phyloP scores from a whole-genome alignment of 768 basidiomycete genomes.

The Lentinula detonsa region DNA sequence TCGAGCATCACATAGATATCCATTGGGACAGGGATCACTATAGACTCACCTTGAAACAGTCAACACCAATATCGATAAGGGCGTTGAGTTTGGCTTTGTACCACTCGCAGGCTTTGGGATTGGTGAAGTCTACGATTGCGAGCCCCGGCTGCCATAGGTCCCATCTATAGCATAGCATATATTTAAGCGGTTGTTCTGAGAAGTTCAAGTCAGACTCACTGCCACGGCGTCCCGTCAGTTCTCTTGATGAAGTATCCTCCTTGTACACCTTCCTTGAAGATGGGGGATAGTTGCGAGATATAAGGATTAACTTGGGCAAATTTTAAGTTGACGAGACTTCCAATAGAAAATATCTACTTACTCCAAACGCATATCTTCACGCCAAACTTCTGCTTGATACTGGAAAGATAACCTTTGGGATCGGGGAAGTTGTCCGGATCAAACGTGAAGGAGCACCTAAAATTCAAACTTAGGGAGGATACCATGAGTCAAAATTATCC shows the following conservation, averaged over 20 bases:
- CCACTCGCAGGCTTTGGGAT: slow-evolving; percentile 51
- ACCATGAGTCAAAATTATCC: not conserved
- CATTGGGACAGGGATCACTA: not conserved
- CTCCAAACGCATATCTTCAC: slow-evolving; percentile 76
- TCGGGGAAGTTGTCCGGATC: slow-evolving; percentile 75
- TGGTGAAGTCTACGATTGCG: slow-evolving; percentile 58
- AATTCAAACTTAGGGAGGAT: slow-evolving; percentile 12
- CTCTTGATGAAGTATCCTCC: slow-evolving; percentile 70
- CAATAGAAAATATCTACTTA: slow-evolving; percentile 17
- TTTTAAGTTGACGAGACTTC: not conserved
- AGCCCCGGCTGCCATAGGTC: slow-evolving; percentile 63
- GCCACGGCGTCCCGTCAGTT: slow-evolving; percentile 61
- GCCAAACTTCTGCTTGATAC: slow-evolving; percentile 55
- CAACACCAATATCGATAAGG: slow-evolving; percentile 50
- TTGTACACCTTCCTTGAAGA: slow-evolving; percentile 63
- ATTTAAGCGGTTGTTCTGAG: not conserved
- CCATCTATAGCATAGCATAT: slow-evolving; percentile 28
- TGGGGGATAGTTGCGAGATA: slow-evolving; percentile 61
- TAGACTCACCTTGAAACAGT: slow-evolving; percentile 47
- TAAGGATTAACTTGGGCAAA: slow-evolving; percentile 57
- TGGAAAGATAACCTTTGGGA: slow-evolving; percentile 54
- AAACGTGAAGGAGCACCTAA: slow-evolving; percentile 69
- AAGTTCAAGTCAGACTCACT: slow-evolving; percentile 32
- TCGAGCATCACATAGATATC: not conserved
- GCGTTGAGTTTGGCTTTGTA: slow-evolving; percentile 42